These are phyloP conservation scores for Phytophthora meadii DNA, from an alignment of 352 stramenopile species.

Conservation along the genomic window DNA sequence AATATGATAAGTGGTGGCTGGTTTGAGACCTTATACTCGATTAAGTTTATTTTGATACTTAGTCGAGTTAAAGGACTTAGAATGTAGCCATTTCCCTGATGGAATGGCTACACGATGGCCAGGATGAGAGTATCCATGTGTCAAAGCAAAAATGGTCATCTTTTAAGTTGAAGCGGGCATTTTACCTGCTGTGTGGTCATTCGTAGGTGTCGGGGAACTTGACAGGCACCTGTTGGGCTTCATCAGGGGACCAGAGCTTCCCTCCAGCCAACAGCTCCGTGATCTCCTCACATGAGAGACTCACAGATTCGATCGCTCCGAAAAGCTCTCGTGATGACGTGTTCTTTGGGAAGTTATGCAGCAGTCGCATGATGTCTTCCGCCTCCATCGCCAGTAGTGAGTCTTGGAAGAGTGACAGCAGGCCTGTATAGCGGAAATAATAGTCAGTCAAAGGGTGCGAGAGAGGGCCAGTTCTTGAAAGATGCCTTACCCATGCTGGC, in stretches of 20 bases:
- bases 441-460: constrained; percentile 1
- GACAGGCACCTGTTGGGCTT: constrained; percentile 59
- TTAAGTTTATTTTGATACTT: constrained; percentile 8
- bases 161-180: constrained; percentile 26
- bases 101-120: constrained; percentile 4
- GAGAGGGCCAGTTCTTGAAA: not conserved
- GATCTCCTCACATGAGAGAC: constrained; percentile 78
- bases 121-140: not conserved
- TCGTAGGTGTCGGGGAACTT: constrained; percentile 86
- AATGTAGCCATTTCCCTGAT: not conserved
- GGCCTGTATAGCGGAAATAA: constrained; percentile 39
- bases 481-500: constrained; percentile 73
- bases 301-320: constrained; percentile 64
- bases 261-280: constrained; percentile 69
- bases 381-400: constrained; percentile 74
- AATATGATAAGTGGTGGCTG: constrained; percentile 36
- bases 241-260: constrained; percentile 81
- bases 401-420: constrained; percentile 77
- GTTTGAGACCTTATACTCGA: constrained; percentile 4
- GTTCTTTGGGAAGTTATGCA: constrained; percentile 77
- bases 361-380: constrained; percentile 79
- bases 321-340: constrained; percentile 73
- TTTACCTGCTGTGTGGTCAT: constrained; percentile 16
- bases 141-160: constrained; percentile 22
- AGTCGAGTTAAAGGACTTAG: not conserved